Evolutionary conservation across 306 rosid genomes (phyloP), one percentile per base, ranked within the genome.

Genomic region (Dryas alaskensis): DNA sequence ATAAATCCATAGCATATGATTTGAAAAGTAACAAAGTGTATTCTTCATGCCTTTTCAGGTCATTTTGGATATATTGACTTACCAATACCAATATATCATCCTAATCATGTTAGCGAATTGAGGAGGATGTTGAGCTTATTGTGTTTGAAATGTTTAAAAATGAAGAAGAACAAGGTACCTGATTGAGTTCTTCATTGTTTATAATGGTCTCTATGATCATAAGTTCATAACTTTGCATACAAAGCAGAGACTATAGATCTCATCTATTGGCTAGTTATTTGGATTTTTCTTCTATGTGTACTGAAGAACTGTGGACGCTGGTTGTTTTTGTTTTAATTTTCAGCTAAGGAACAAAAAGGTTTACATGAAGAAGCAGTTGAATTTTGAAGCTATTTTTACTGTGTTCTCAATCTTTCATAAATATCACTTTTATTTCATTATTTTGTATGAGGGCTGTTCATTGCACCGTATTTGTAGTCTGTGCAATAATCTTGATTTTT

Each of bases 11-110:
- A 14, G 75, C 46, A 13, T 67, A 6, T 64, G 44, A 10, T 55
- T 19, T 7, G 49, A 65, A 63, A 53, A 65, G 10, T 68, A 48
- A 73, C 52, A 8, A 64, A 6, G n/a, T 37, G 70, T 22, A 17
- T 61, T 69, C 50, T 40, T 62, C 70, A 25, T 82, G 37, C 80
- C 44, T 63, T 69, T 85, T 75, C 90, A 94, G 99, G 99, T 12
- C 97, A 94, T 73, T 93, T 93, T 77, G 98, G 98, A 67, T 91
- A 89, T 66, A 84, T 93, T 44, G 91, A 93, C 55, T 86, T 93
- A 44, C 97, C 97, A 4, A 81, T 91, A 65, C 92, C 98, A 6
- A 88, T 93, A 68, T 93, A 82, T 75, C 98, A 91, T 84, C 98
- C 98, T 39, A 88, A 90, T 68, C 98, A 93, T 68, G 83, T 88